phyloP scores from a whole-genome alignment of 2,329 filamentous ascomycete genomes.

The Penicillium glabrum region DNA sequence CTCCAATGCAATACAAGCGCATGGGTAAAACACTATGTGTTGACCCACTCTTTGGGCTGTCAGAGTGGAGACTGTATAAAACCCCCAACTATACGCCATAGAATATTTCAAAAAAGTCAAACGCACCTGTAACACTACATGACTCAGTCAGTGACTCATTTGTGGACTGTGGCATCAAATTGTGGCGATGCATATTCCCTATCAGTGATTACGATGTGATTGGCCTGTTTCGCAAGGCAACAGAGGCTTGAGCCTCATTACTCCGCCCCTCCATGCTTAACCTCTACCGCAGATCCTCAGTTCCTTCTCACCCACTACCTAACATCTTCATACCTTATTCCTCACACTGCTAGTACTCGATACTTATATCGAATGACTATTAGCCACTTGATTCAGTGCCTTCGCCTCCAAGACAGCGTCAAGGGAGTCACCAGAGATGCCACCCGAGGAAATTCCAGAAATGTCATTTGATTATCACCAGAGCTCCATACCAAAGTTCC shows the following conservation, averaged over 20 bases:
- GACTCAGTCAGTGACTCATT: not conserved
- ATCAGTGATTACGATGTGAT: not conserved
- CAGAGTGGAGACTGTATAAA: not conserved
- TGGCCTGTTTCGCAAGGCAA: not conserved
- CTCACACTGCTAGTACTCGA: not conserved
- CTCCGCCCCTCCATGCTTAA: not conserved
- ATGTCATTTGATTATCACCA: not conserved
- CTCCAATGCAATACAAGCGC: too few species aligned
- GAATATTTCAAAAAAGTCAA: not conserved
- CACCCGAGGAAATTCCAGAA: not conserved
- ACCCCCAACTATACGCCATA: not conserved
- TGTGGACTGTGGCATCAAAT: not conserved
- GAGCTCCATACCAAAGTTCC: not conserved
- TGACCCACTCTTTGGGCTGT: not conserved
- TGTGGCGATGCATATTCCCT: not conserved
- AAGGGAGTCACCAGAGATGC: not conserved
- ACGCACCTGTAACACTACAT: not conserved
- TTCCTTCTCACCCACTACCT: not conserved
- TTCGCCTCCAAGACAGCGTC: not conserved
- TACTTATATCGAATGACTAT: not conserved
- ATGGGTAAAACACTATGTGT: not conserved
- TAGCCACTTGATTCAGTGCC: not conserved
- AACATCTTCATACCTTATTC: not conserved
- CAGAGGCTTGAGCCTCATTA: conserved; percentile 3
- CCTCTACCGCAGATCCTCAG: not conserved